Evolutionary conservation across 202 grass and related monocot genomes (phyloP).

Genomic region (Musa balbisiana): DNA sequence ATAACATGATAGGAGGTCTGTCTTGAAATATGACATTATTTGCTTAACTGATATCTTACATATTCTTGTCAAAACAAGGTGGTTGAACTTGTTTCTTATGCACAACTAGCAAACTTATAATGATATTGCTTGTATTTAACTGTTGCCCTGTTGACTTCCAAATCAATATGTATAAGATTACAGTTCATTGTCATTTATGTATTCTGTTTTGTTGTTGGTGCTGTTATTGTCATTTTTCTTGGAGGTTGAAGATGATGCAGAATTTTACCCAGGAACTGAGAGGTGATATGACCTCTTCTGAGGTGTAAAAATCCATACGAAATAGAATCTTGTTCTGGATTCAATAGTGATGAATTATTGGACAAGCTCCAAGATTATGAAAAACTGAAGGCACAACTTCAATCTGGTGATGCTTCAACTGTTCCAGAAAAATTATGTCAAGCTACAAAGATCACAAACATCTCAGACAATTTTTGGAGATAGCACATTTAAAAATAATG

Average conservation of each 20-base stretch:
- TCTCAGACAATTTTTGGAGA: slow-evolving; percentile 13
- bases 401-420: slow-evolving; percentile 17
- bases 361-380: slow-evolving; percentile 11
- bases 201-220: not conserved
- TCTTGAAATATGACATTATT: not conserved
- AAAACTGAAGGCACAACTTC: slow-evolving; percentile 24
- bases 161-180: too few relatives aligned
- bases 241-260: slow-evolving; percentile 46
- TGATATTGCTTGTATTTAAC: not conserved
- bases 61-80: not conserved
- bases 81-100: not conserved
- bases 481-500: not conserved
- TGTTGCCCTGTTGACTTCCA: not conserved
- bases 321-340: slow-evolving; percentile 7
- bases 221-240: not conserved
- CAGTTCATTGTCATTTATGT: not conserved
- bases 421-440: slow-evolving; percentile 19
- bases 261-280: slow-evolving; percentile 51
- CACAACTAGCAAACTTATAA: not conserved
- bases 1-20: not conserved
- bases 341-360: slow-evolving; percentile 18
- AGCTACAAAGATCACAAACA: slow-evolving; percentile 1
- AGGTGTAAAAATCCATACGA: slow-evolving; percentile 24
- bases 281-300: slow-evolving; percentile 24
- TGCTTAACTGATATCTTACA: not conserved